Evolutionary conservation across 75 land plant genomes (phyloP), one percentile per base, ranked within the genome.

Genomic region (Picea sitchensis): DNA sequence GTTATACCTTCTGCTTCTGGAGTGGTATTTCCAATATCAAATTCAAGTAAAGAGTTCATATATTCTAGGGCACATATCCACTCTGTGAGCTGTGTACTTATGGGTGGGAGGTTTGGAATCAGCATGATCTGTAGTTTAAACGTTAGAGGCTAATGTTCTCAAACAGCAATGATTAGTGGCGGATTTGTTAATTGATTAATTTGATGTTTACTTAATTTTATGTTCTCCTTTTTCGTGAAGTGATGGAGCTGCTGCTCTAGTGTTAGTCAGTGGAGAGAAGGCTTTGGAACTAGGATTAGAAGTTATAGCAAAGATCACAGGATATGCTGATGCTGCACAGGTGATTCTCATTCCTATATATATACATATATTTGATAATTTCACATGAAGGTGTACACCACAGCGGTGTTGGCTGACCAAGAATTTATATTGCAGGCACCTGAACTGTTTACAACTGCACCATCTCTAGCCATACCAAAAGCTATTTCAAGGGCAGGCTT

Each of bases 171-270:
- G 12, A 5, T 23, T 8, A 12, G 17, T 67, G 18, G 36, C 3
- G 51, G 47, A 9, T 36, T 38, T 71, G 13, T 2, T 38, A 18
- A 7, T 38, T 71, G 23, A 7, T 38, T 38, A 7, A 14, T 69
- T 41, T 20, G 51, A 71, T 5, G 51, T 30, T 71, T 41, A 71
- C 23, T 71, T 47, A 41, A 41, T 21, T 17, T 67, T 71, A 38
- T 20, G 23, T 62, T 58, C 23, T 79, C 18, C 58, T 23, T 2
- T 26, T 23, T 13, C 60, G 21, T 81, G 60, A 82, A 96, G 98
- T 91, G 99, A 96, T 86, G 99, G 99, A 63, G 98, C 98, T 61
- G 98, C 98, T 61, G 98, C 99, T 14, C 84, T 96, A 13, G 98
- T 96, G 32, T 81, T 96, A 54, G 93, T 96, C 44, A 96, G 99